These are phyloP conservation scores for Pythium phragmitis DNA, from an alignment of 352 stramenopile genomes.

Conservation along the genomic window DNA sequence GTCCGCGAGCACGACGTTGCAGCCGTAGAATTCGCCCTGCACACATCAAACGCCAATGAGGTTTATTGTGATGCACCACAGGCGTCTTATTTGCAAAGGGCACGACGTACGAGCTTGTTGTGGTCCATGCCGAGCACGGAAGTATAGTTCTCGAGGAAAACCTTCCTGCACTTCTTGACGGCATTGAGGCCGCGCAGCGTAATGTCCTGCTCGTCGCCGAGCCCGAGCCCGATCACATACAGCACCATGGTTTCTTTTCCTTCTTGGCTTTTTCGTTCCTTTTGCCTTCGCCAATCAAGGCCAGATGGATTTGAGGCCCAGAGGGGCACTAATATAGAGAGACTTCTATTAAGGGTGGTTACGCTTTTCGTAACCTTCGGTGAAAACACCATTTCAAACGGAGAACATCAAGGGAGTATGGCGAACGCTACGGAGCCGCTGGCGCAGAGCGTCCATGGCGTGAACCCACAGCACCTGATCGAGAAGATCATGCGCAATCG, in stretches of 20 bases:
- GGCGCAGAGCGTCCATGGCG: slow-evolving; percentile 92
- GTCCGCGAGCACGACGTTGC: slow-evolving; percentile 88
- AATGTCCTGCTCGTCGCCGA: slow-evolving; percentile 99
- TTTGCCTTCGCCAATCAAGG: slow-evolving; percentile 25
- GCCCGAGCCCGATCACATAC: slow-evolving; percentile 97
- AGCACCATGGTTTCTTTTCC: slow-evolving; percentile 69
- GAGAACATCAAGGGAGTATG: slow-evolving; percentile 13
- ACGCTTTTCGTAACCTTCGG: background rate
- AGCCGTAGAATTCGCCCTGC: slow-evolving; percentile 89
- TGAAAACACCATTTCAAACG: background rate
- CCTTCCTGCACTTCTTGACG: slow-evolving; percentile 92
- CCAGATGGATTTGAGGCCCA: background rate
- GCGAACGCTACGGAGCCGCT: slow-evolving; percentile 92
- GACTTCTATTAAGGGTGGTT: slow-evolving; percentile 1
- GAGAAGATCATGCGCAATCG: slow-evolving; percentile 98
- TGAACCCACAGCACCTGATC: slow-evolving; percentile 97
- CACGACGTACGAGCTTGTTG: slow-evolving; percentile 65
- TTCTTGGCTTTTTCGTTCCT: background rate
- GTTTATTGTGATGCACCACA: too few species aligned
- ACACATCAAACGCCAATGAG: background rate
- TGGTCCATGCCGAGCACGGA: slow-evolving; percentile 93
- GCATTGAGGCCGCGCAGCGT: slow-evolving; percentile 95
- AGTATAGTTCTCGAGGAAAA: slow-evolving; percentile 99
- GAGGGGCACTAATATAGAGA: slow-evolving; percentile 1
- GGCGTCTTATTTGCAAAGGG: too few species aligned